A percentile compares a stretch with the other conserved stretches of the same genome.
These are phyloP conservation scores for Friedmanniomyces simplex DNA, from an alignment of 495 filamentous ascomycete genomes.

Conservation along the genomic window DNA sequence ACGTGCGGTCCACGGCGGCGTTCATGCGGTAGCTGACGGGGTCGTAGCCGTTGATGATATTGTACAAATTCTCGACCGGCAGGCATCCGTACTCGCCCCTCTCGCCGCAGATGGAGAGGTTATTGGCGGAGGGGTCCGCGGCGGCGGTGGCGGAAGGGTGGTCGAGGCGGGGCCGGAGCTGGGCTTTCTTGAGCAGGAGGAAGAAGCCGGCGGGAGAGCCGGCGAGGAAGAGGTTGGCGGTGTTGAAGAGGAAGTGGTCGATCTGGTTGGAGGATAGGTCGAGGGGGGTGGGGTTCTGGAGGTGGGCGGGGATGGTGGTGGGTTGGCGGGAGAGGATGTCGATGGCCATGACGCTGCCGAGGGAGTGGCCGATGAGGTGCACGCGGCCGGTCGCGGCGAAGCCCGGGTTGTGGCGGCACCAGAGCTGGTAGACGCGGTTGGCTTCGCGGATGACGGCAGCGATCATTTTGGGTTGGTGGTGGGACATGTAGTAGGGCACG, in stretches of 20 bases:
- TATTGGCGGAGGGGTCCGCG: constrained; percentile 29
- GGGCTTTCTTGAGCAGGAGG: constrained; percentile 72
- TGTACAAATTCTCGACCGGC: constrained; percentile 93
- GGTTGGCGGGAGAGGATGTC: constrained; percentile 88
- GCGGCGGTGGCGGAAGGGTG: constrained; percentile 64
- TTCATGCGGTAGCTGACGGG: constrained; percentile 79
- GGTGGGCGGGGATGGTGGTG: constrained; percentile 44
- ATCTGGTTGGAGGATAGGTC: constrained; percentile 27
- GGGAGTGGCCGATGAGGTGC: constrained; percentile 84
- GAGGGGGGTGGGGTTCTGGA: constrained; percentile 41
- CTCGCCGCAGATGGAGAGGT: constrained; percentile 56
- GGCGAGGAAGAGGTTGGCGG: constrained; percentile 74
- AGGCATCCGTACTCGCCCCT: constrained; percentile 76
- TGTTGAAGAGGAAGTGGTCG: constrained; percentile 80
- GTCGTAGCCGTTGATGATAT: constrained; percentile 62
- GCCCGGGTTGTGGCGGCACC: constrained; percentile 83
- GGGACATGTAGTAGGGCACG: constrained; percentile 91
- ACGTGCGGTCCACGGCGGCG: constrained; percentile 71
- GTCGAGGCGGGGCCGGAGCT: constrained; percentile 66
- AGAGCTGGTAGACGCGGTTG: constrained; percentile 84
- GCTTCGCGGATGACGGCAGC: constrained; percentile 81
- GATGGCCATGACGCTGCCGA: constrained; percentile 86
- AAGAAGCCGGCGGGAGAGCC: constrained; percentile 95
- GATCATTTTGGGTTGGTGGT: constrained; percentile 92
- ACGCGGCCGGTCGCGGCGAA: constrained; percentile 75